Conservation (phyloP, 1,139 yeast genomes). For the Magnusiomyces magnusii region DNA sequence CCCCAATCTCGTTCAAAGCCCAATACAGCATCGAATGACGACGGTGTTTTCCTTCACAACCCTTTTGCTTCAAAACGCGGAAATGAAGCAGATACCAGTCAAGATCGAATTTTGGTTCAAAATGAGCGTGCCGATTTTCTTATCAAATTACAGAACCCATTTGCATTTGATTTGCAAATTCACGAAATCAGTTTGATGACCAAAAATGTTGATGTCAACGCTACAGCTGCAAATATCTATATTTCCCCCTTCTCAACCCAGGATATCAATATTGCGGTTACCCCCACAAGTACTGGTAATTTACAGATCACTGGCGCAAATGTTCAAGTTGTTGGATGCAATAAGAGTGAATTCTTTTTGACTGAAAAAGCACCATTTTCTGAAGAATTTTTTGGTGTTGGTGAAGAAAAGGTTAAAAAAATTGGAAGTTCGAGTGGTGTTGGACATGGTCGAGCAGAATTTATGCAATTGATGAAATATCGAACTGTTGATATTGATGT, state of each 20-base stretch:
- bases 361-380: slow-evolving; percentile 18
- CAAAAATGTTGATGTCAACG: slow-evolving; percentile 19
- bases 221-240: slow-evolving; percentile 24
- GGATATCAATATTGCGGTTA: slow-evolving; percentile 38
- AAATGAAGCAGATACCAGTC: slow-evolving; percentile 4
- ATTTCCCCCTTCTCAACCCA: slow-evolving; percentile 39
- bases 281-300: slow-evolving; percentile 40
- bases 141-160: slow-evolving; percentile 70
- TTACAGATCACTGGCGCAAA: slow-evolving; percentile 39
- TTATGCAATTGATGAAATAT: slow-evolving; percentile 10
- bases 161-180: slow-evolving; percentile 63
- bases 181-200: slow-evolving; percentile 38
- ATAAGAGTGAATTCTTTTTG: slow-evolving; percentile 33
- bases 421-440: slow-evolving; percentile 26
- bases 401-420: slow-evolving; percentile 26
- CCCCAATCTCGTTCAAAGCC: slow-evolving; percentile 10
- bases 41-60: slow-evolving; percentile 34
- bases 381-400: slow-evolving; percentile 14
- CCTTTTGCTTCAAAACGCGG: slow-evolving; percentile 31
- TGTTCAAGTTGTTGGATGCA: slow-evolving; percentile 44
- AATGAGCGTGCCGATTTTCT: slow-evolving; percentile 33
- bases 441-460: slow-evolving; percentile 8
- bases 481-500: slow-evolving; percentile 35
- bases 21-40: neutral
- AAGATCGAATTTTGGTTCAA: slow-evolving; percentile 21